Evolutionary conservation across 768 basidiomycete genomes (phyloP).

Genomic region (Russula foetens): DNA sequence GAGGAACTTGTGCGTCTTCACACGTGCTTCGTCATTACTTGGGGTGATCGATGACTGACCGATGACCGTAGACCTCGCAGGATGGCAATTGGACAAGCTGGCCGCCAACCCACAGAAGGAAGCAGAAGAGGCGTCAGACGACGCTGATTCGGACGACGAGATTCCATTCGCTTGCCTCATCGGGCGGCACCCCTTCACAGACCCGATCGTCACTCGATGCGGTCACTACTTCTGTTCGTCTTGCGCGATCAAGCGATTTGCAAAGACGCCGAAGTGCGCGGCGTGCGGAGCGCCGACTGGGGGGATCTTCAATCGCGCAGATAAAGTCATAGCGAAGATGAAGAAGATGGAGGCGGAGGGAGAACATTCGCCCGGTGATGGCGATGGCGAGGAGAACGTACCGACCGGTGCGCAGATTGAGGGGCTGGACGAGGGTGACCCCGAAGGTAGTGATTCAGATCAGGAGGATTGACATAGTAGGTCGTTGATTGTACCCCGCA

Average conservation of each 20-base stretch:
- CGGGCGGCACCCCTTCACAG: conserved; percentile 89
- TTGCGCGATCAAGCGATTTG: conserved; percentile 92
- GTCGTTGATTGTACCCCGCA: background rate
- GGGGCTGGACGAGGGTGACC: conserved; percentile 28
- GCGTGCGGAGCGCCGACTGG: conserved; percentile 91
- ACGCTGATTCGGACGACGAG: conserved; percentile 74
- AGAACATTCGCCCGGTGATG: conserved; percentile 36
- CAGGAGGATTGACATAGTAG: conserved; percentile 14
- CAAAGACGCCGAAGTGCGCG: conserved; percentile 90
- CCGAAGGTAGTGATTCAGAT: conserved; percentile 32
- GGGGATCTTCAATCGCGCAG: conserved; percentile 94
- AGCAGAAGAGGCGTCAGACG: conserved; percentile 48
- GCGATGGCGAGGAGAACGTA: conserved; percentile 36
- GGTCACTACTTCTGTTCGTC: conserved; percentile 94
- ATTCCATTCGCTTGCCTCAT: conserved; percentile 98
- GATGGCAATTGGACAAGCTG: conserved; percentile 96
- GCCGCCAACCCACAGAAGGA: conserved; percentile 67
- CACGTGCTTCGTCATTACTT: conserved; percentile 12
- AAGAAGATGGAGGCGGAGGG: conserved; percentile 61
- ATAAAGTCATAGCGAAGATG: conserved; percentile 85
- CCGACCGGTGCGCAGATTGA: conserved; percentile 22
- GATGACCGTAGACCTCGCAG: conserved; percentile 65
- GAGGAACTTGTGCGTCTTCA: conserved; percentile 73
- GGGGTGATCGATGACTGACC: background rate
- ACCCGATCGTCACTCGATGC: conserved; percentile 93